Base-by-base conservation (phyloP, 192 early-diverging fungal species). In the Paraglomus occultum region DNA sequence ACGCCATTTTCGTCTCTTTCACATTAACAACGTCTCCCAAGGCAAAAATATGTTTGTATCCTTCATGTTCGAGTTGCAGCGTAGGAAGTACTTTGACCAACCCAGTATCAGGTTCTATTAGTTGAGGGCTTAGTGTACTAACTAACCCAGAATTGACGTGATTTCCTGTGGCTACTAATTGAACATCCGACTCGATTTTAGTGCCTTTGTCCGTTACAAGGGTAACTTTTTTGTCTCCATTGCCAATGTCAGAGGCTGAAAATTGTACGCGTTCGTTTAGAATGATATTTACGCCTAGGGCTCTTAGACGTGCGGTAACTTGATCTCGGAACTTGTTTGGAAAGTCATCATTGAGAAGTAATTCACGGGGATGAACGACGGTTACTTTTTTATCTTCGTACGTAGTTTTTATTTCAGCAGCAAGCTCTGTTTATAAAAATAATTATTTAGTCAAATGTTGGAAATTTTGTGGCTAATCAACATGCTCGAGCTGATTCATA, bases 351-450 rank as follows among this genome's bases (percentile, higher is more conserved):
- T 73, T 72, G 6, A 82, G 71, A 14, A 85, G 67, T 43, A 71
- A 60, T 10, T 73, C 55, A 15, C 63, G 52, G 0, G 65, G 51
- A 52, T 84, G 83, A 1, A 81, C 77, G 51, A 87, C 38, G 0
- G 80, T 84, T 18, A 87, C 40, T 18, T 58, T 70, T 59, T 85
- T 87, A 8, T 55, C 22, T 1, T 68, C 47, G 52, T 82, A 83
- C 6, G 48, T 57, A 0, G 71, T 72, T 7, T 74, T 77, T 31
- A 89, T 78, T 73, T 81, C 86, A 5, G 86, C 85, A 8, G 84
- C 84, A 1, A 84, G 68, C 65, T 89, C 84, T 71, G 42, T 57
- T 57, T 6, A 8, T 23, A 57, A 57, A 39, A 3, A 31, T 31
- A 31, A 31, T 31, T 31, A 31, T 31, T 31, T 31, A 31, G 40